Percentiles rank a stretch among this genome's conserved stretches.
phyloP scores from a whole-genome alignment of 1,284 basidiomycete species.

The Kwoniella shivajii region DNA sequence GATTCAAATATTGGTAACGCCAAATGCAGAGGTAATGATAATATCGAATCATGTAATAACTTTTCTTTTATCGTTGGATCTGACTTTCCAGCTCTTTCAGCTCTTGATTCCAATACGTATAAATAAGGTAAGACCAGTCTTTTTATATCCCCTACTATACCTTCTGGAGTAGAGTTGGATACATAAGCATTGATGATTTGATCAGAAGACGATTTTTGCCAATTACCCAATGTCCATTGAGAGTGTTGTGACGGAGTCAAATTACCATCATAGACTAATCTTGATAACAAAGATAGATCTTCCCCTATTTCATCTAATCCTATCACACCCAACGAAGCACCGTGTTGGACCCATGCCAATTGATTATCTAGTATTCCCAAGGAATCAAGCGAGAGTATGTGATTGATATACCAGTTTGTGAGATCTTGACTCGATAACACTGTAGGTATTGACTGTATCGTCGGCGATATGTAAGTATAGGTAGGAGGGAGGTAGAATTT shows the following conservation, averaged over 20 bases:
- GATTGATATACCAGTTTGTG: slow-evolving; percentile 70
- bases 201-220: slow-evolving; percentile 67
- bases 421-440: slow-evolving; percentile 56
- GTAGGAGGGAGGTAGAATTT: slow-evolving; percentile 1
- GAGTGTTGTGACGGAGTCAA: slow-evolving; percentile 35
- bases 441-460: neutral
- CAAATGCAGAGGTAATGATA: slow-evolving; percentile 67
- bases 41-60: slow-evolving; percentile 74
- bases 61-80: slow-evolving; percentile 61
- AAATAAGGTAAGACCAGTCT: slow-evolving; percentile 85
- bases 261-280: slow-evolving; percentile 76
- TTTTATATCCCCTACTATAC: slow-evolving; percentile 69
- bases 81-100: slow-evolving; percentile 72
- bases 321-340: slow-evolving; percentile 74
- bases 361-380: slow-evolving; percentile 79
- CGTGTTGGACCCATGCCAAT: slow-evolving; percentile 78
- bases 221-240: slow-evolving; percentile 72
- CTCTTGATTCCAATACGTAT: slow-evolving; percentile 80
- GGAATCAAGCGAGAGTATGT: slow-evolving; percentile 66
- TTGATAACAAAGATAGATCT: slow-evolving; percentile 79
- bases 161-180: slow-evolving; percentile 65
- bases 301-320: slow-evolving; percentile 82
- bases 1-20: slow-evolving; percentile 78
- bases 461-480: neutral
- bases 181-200: slow-evolving; percentile 75